Base-by-base conservation (phyloP, 2,329 filamentous ascomycete species). In the Cordyceps cateniannulata region DNA sequence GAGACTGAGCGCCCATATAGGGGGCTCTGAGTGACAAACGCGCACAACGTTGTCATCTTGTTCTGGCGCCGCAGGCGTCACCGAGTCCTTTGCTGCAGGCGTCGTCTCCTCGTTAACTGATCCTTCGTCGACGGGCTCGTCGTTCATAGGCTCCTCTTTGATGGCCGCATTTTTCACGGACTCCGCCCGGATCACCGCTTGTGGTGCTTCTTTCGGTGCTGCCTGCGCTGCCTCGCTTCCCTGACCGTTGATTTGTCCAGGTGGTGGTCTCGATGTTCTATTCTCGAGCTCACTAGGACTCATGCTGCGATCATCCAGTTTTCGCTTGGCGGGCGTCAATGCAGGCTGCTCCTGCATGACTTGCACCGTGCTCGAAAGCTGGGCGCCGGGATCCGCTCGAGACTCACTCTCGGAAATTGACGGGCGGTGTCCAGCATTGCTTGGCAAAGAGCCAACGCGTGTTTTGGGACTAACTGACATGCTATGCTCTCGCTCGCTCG, bases 391-490 rank as follows among this genome's bases (percentile, higher is more conserved):
- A 10, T 64, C 62, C 16, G 65, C 54, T 62, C 65, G 70, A 38
- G 64, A 65, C 29, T 72, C 70, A 61, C 64, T 64, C 42, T 71
- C 72, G 29, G 64, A 60, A 14, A 68, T 61, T 22, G 63, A 59
- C 29, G 42, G 50, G 14, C 35, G 55, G 14, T 65, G 67, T 55
- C 77, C 75, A 49, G 74, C 67, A 67, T 72, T 79, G 69, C 73
- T 80, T 62, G 76, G 76, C 42, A 84, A 69, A 66, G 80, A 84
- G 44, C 80, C 76, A 18, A 87, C 76, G 64, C 83, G 80, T 40
- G 89, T 91, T 75, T 91, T 92, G 32, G 91, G 90, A 70, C 89
- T 93, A 55, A 93, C 85, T 69, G 89, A 93, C 58, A 88, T 72
- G 70, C 87, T 90, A 54, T 82, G 79, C 63, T 90, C 89, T 67